Evolutionary conservation across 1,284 basidiomycete genomes (phyloP).

Genomic region (Hymenochaete sp.): DNA sequence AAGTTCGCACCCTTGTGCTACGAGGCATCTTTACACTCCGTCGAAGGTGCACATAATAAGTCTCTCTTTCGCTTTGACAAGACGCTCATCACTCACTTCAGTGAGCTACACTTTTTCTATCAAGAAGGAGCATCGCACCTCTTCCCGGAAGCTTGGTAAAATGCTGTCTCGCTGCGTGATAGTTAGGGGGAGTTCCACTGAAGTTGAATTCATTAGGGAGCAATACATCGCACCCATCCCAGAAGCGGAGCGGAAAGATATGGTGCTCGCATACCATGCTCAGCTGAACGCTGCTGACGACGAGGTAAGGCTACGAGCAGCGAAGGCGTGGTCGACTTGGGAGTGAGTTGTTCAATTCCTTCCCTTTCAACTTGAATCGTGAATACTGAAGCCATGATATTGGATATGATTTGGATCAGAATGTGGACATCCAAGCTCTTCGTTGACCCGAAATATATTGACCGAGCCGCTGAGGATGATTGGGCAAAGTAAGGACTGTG

Average conservation of each 20-base stretch:
- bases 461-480: constrained; percentile 62
- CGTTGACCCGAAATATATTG: constrained; percentile 62
- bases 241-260: constrained; percentile 66
- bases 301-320: constrained; percentile 58
- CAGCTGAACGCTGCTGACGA: constrained; percentile 75
- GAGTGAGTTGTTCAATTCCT: constrained; percentile 46
- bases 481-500: constrained; percentile 57
- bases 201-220: constrained; percentile 45
- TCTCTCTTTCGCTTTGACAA: neutral
- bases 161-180: neutral
- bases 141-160: constrained; percentile 83
- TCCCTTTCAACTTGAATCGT: neutral
- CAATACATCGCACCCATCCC: constrained; percentile 78
- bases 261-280: constrained; percentile 78
- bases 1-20: constrained; percentile 75
- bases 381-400: constrained; percentile 13
- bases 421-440: constrained; percentile 74
- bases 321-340: constrained; percentile 85
- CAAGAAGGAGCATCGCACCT: constrained; percentile 74
- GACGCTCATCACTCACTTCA: constrained; percentile 22
- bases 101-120: constrained; percentile 90
- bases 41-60: constrained; percentile 40
- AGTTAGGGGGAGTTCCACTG: neutral
- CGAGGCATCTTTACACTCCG: constrained; percentile 67
- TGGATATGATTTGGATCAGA: constrained; percentile 30